A percentile compares a stretch with the other conserved stretches of the same genome.
Conservation (phyloP, 1,139 yeast genomes). For the Suzukiozyma palmioleophila region DNA sequence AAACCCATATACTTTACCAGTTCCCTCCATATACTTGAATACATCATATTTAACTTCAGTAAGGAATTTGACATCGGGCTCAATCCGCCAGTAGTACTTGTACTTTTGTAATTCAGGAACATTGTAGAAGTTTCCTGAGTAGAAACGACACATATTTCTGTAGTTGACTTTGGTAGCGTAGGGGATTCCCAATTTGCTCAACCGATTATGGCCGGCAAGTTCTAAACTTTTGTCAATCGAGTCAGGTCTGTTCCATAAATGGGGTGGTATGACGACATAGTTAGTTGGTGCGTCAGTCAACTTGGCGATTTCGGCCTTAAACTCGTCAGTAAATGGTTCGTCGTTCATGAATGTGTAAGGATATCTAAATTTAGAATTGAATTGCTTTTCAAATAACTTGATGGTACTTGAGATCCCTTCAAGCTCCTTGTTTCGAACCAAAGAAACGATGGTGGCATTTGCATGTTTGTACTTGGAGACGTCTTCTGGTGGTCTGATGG, state of each 20-base stretch:
- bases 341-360: slow-evolving; percentile 83
- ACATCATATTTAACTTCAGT: slow-evolving; percentile 72
- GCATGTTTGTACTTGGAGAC: slow-evolving; percentile 39
- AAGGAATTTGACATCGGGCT: slow-evolving; percentile 67
- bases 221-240: slow-evolving; percentile 46
- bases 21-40: slow-evolving; percentile 65
- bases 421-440: slow-evolving; percentile 65
- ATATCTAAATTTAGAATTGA: slow-evolving; percentile 66
- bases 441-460: slow-evolving; percentile 69
- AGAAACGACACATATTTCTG: slow-evolving; percentile 66
- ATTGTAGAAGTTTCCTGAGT: slow-evolving; percentile 59
- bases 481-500: slow-evolving; percentile 32
- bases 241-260: slow-evolving; percentile 64
- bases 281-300: slow-evolving; percentile 49
- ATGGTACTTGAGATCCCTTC: slow-evolving; percentile 48
- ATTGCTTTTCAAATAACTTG: slow-evolving; percentile 52
- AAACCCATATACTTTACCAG: slow-evolving; percentile 66
- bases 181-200: slow-evolving; percentile 49
- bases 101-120: slow-evolving; percentile 51
- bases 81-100: slow-evolving; percentile 74
- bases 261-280: slow-evolving; percentile 53
- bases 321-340: slow-evolving; percentile 53
- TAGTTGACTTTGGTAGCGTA: slow-evolving; percentile 63
- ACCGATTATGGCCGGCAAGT: slow-evolving; percentile 29
- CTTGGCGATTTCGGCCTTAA: slow-evolving; percentile 39